These are phyloP conservation scores for Cutaneotrichosporon sp. DNA, from an alignment of 1,284 basidiomycete genomes.

Conservation along the genomic window DNA sequence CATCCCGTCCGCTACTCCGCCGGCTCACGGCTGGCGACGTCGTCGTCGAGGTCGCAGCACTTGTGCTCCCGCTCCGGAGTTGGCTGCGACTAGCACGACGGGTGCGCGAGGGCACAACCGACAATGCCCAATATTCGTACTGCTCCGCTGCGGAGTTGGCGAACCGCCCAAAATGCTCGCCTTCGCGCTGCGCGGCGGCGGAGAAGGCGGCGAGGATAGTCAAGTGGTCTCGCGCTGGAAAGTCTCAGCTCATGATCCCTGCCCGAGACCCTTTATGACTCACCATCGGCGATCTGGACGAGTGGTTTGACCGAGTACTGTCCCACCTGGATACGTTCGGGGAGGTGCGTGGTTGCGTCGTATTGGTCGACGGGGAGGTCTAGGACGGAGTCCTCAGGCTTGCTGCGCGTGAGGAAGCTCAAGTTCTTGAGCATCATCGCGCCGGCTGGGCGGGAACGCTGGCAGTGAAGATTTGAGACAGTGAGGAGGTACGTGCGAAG, in stretches of 20 bases:
- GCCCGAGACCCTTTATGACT: too few species aligned
- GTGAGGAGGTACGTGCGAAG: neutral
- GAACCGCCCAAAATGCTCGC: slow-evolving; percentile 9
- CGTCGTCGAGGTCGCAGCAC: neutral
- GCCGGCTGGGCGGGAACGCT: too few species aligned
- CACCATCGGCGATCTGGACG: slow-evolving; percentile 11
- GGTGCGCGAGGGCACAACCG: slow-evolving; percentile 5
- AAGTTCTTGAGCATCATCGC: slow-evolving; percentile 3
- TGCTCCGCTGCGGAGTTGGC: slow-evolving; percentile 17
- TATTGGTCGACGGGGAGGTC: slow-evolving; percentile 22
- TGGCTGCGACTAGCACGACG: neutral
- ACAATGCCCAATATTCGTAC: slow-evolving; percentile 20
- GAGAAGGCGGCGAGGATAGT: slow-evolving; percentile 21
- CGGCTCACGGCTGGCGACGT: neutral
- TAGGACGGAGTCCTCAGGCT: slow-evolving; percentile 16
- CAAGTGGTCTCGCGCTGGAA: slow-evolving; percentile 24
- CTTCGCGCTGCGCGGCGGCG: slow-evolving; percentile 1
- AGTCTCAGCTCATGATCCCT: too few species aligned
- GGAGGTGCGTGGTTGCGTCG: slow-evolving; percentile 20
- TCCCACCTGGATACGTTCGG: slow-evolving; percentile 19
- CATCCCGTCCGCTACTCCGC: neutral
- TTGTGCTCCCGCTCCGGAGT: neutral
- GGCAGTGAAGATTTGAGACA: too few species aligned
- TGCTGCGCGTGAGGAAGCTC: neutral
- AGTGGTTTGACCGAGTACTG: slow-evolving; percentile 10